Evolutionary conservation across 768 basidiomycete species (phyloP), one percentile per base, ranked within the genome.

Genomic region (Xerocomus potaroensis): DNA sequence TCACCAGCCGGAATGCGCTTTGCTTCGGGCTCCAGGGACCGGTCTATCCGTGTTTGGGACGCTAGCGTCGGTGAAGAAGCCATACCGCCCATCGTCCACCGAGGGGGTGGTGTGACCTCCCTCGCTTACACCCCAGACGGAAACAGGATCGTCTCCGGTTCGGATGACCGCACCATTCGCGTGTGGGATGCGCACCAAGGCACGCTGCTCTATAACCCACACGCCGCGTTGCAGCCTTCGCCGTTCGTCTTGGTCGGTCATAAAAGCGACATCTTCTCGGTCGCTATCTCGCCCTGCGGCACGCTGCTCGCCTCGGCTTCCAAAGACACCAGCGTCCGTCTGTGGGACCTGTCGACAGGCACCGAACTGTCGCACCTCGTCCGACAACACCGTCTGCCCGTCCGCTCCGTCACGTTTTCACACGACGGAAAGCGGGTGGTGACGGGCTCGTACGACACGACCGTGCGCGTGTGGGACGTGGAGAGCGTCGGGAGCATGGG

Each of bases 121-220:
- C 56, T 69, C 18, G 51, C 32, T 8, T 67, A 66, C 34, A 68
- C 59, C 12, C 57, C 56, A n/a, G 65, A 69, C 29, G 61, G 65
- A 12, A 39, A 19, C 36, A 54, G 18, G 33, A 43, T 67, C 44
- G 41, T 69, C 29, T 67, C 67, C 15, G 63, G 59, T 27, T 63
- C 65, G 1, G 63, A 63, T 36, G 58, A 69, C 31, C 58, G 56
- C 39, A 49, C 44, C 1, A 56, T 69, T 14, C 62, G 59, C 14
- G 27, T 69, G 45, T 67, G 63, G 63, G 54, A 67, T 15, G 59
- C 55, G 10, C 51, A 58, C 9, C 23, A 45, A 0, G 62, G 63
- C 16, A 45, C 54, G 1, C 21, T 43, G 10, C 46, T 65, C 36
- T 52, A 46, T 36, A 29, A 52, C 15, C 54, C 57, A 18, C 27